Base-by-base conservation (phyloP, 768 basidiomycete genomes). In the Mycena kentingensis region DNA sequence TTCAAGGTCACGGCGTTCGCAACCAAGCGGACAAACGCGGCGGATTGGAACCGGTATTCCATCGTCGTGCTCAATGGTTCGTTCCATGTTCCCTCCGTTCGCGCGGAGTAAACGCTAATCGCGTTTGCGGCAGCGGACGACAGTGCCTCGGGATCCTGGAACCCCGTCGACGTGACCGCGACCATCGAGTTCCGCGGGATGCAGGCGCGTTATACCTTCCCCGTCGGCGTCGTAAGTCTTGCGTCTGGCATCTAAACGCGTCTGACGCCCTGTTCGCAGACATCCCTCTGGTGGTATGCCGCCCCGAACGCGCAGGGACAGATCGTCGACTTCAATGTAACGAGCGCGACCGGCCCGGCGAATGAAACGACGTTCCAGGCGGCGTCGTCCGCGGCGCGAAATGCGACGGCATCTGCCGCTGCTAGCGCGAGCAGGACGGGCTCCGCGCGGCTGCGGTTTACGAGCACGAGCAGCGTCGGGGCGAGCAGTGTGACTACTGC, bases 151-250 rank as follows among this genome's bases (percentile, higher is more conserved):
- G 72, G 75, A 4, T 24, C 46, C 7, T 84, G 79, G 81, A 75
- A 83, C 51, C 83, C 83, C 0, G 70, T 70, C 13, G 73, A 80
- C 1, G 79, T 87, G 0, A 66, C 61, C 16, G 70, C 84, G 2
- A 86, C 85, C 6, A 87, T 88, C 54, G 77, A 80, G 55, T 88
- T 87, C 69, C 76, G 79, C 44, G 85, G 81, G 4, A 73, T 72
- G 68, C 83, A 85, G 82, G 88, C 87, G 3, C 78, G 73, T 1
- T 87, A 87, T 65, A 87, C 85, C 3, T 91, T 91, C 73, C 87
- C 88, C 2, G 86, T 89, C 18, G 88, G 88, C 32, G 82, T 87
- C 52, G 57, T 42, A 21, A 34, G n/a, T n/a, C n/a, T n/a, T n/a
- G n/a, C n/a, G n/a, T n/a, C n/a, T n/a, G n/a, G n/a, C n/a, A n/a